phyloP scores from a whole-genome alignment of 371 early-diverging fungal species.

The Syncephalastrum racemosum region DNA sequence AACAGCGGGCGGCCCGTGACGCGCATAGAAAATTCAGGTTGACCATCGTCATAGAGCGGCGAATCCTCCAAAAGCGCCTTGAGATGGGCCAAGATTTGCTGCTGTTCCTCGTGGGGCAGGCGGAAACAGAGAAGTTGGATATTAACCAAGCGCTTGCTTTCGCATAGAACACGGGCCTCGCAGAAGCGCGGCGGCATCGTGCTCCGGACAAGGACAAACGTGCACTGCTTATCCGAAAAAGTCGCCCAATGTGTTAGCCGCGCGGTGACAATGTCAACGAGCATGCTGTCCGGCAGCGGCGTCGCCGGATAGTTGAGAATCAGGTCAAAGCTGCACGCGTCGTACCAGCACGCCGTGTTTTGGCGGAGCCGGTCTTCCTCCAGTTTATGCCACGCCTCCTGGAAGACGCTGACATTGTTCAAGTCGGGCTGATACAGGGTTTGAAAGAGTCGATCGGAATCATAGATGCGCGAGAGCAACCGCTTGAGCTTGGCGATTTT shows the following conservation, averaged over 20 bases:
- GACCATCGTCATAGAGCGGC: not conserved
- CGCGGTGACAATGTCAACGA: no score
- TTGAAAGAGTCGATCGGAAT: constrained; percentile 69
- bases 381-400: constrained; percentile 33
- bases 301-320: constrained; percentile 8
- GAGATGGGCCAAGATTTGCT: constrained; percentile 31
- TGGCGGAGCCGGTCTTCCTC: constrained; percentile 28
- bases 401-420: constrained; percentile 22
- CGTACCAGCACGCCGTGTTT: constrained; percentile 55
- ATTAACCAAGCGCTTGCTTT: constrained; percentile 26
- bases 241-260: no score
- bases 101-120: constrained; percentile 25
- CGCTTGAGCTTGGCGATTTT: constrained; percentile 67
- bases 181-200: constrained; percentile 18
- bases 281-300: no score
- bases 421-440: constrained; percentile 22
- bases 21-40: constrained; percentile 6
- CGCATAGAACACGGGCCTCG: constrained; percentile 27
- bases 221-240: no score
- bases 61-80: constrained; percentile 17
- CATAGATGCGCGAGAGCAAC: constrained; percentile 62
- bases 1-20: constrained; percentile 45
- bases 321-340: constrained; percentile 42
- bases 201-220: no score
- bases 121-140: constrained; percentile 52